These are phyloP conservation scores for Soucietia sequanensis DNA, from an alignment of 805 yeast species.

Conservation along the genomic window DNA sequence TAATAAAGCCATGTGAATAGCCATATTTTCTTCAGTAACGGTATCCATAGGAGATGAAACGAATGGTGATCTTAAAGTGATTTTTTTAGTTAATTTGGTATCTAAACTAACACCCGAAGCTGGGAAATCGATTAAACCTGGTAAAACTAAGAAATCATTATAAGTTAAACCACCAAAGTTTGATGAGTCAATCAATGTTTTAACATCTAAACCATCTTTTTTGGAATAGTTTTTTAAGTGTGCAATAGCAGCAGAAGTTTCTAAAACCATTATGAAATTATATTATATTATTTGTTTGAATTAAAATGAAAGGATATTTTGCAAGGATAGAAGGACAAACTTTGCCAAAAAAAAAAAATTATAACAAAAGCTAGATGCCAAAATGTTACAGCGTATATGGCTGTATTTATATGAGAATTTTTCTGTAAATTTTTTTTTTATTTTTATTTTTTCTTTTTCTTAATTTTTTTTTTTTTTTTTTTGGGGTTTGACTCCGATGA, in stretches of 20 bases:
- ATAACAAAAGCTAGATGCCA: not conserved
- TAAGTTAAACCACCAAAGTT: conserved; percentile 95
- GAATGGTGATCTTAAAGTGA: conserved; percentile 88
- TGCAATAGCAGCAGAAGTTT: conserved; percentile 61
- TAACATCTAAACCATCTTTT: conserved; percentile 84
- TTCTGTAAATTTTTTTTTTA: too few relatives aligned
- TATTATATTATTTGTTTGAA: not conserved
- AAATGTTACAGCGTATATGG: not conserved
- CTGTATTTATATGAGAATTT: too few relatives aligned
- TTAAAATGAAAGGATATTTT: conserved; percentile 3
- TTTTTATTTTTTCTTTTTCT: too few relatives aligned
- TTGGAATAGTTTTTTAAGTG: conserved; percentile 61
- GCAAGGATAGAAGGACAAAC: conserved; percentile 27
- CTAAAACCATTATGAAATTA: conserved; percentile 28
- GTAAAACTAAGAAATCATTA: conserved; percentile 92
- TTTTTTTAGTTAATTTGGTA: conserved; percentile 85
- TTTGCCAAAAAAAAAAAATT: conserved; percentile 42
- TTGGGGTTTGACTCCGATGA: too few relatives aligned
- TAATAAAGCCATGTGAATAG: conserved; percentile 94
- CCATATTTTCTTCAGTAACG: conserved; percentile 96
- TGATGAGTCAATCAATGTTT: conserved; percentile 84
- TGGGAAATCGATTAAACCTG: conserved; percentile 91
- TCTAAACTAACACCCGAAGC: conserved; percentile 76
- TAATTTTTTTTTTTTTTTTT: too few relatives aligned
- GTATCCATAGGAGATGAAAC: conserved; percentile 99